Conservation (phyloP, 345 rosid genomes). For the Abelmoschus esculentus region DNA sequence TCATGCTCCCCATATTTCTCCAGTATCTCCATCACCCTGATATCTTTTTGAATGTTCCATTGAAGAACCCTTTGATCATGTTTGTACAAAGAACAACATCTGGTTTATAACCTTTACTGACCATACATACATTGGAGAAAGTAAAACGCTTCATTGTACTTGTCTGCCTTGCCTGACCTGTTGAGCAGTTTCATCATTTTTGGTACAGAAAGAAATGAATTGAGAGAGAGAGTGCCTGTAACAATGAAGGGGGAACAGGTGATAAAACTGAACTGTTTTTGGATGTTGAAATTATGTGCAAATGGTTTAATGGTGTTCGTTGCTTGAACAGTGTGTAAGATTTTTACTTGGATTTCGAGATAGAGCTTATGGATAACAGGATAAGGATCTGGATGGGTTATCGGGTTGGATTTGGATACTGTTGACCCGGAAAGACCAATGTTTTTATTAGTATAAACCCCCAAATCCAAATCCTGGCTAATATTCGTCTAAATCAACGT, state of each 20-base stretch:
- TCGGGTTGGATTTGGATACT: slow-evolving; percentile 1
- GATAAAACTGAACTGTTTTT: neutral
- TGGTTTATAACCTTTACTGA: slow-evolving; percentile 50
- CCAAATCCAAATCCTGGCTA: too few species aligned
- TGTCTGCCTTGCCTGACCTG: slow-evolving; percentile 52
- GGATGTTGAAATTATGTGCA: neutral
- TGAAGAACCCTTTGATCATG: slow-evolving; percentile 70
- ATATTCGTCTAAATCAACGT: too few species aligned
- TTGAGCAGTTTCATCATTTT: slow-evolving; percentile 39
- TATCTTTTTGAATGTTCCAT: slow-evolving; percentile 49
- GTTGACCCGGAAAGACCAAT: neutral
- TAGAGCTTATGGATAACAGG: slow-evolving; percentile 19
- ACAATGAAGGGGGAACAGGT: neutral
- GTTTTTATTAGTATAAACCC: neutral
- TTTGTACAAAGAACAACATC: slow-evolving; percentile 69
- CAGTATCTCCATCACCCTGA: slow-evolving; percentile 64
- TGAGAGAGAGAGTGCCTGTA: slow-evolving; percentile 5
- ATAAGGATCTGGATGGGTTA: slow-evolving; percentile 6
- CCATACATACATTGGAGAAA: slow-evolving; percentile 67
- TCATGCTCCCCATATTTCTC: slow-evolving; percentile 70
- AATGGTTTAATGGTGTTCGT: neutral
- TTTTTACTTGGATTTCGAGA: slow-evolving; percentile 7
- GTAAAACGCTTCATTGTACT: slow-evolving; percentile 54
- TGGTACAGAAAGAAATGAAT: too few species aligned
- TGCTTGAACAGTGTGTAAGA: neutral